phyloP scores from a whole-genome alignment of 768 basidiomycete genomes.

The Hebeloma cylindrosporum region DNA sequence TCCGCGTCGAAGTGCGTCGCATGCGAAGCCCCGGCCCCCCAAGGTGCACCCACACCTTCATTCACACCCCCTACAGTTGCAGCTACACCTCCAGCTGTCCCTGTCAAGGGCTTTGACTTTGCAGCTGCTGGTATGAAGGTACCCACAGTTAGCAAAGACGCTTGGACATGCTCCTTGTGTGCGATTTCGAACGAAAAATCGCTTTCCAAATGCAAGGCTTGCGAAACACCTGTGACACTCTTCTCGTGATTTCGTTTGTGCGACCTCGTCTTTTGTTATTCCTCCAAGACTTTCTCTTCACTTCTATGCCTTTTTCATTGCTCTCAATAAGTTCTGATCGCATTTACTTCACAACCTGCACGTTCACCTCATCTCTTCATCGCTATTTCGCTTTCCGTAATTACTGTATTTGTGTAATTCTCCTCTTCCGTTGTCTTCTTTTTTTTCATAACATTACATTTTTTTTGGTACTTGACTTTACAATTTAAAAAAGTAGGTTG shows the following conservation, averaged over 20 bases:
- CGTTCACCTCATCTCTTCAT: constrained; percentile 1
- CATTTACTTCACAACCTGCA: background rate
- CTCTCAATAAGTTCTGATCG: background rate
- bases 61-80: background rate
- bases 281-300: background rate
- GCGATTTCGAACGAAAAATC: constrained; percentile 46
- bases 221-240: constrained; percentile 42
- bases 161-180: constrained; percentile 64
- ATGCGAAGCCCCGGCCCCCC: constrained; percentile 40
- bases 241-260: too few relatives aligned
- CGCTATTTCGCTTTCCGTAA: constrained; percentile 10
- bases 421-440: constrained; percentile 3
- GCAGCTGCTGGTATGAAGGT: constrained; percentile 58
- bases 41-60: background rate
- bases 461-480: background rate
- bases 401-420: constrained; percentile 22
- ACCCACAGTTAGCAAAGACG: constrained; percentile 31
- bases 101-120: constrained; percentile 53
- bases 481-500: too few relatives aligned
- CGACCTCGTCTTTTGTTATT: background rate
- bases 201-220: constrained; percentile 49
- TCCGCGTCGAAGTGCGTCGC: constrained; percentile 47
- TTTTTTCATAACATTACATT: constrained; percentile 4
- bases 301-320: background rate
- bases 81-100: constrained; percentile 4